phyloP scores from a whole-genome alignment of 306 rosid genomes.

The Prunus mira region DNA sequence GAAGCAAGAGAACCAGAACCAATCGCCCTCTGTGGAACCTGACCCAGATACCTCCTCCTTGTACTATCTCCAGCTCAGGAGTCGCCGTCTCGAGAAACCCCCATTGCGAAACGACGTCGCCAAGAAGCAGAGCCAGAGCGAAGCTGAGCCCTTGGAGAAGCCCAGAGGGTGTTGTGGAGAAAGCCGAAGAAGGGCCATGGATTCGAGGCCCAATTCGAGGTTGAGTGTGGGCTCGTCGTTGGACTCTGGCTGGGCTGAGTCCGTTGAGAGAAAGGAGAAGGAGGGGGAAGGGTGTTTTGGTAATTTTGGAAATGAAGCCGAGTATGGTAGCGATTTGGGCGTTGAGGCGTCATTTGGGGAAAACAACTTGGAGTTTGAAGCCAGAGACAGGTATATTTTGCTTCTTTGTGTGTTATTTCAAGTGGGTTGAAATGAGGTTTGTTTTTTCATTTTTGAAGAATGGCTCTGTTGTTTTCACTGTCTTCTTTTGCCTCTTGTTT shows the following conservation, averaged over 20 bases:
- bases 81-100: slow-evolving; percentile 76
- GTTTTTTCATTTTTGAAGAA: not conserved
- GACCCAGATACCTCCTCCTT: slow-evolving; percentile 35
- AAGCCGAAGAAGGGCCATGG: slow-evolving; percentile 1
- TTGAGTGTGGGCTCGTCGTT: slow-evolving; percentile 17
- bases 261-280: not conserved
- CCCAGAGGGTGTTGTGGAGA: slow-evolving; percentile 23
- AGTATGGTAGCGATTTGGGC: slow-evolving; percentile 26
- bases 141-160: not conserved
- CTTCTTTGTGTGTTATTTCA: not conserved
- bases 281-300: slow-evolving; percentile 17
- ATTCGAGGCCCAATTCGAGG: slow-evolving; percentile 25
- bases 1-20: not conserved
- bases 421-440: not conserved
- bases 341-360: slow-evolving; percentile 61
- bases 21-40: not conserved
- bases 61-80: slow-evolving; percentile 74
- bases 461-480: not conserved
- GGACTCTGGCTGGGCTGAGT: slow-evolving; percentile 25
- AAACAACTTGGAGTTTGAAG: slow-evolving; percentile 48
- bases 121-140: slow-evolving; percentile 6
- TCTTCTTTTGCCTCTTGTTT: not conserved
- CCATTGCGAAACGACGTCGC: slow-evolving; percentile 17
- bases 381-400: slow-evolving; percentile 51
- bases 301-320: slow-evolving; percentile 11